Evolutionary conservation across 768 basidiomycete species (phyloP).

Genomic region (Thelephora ganbajun): DNA sequence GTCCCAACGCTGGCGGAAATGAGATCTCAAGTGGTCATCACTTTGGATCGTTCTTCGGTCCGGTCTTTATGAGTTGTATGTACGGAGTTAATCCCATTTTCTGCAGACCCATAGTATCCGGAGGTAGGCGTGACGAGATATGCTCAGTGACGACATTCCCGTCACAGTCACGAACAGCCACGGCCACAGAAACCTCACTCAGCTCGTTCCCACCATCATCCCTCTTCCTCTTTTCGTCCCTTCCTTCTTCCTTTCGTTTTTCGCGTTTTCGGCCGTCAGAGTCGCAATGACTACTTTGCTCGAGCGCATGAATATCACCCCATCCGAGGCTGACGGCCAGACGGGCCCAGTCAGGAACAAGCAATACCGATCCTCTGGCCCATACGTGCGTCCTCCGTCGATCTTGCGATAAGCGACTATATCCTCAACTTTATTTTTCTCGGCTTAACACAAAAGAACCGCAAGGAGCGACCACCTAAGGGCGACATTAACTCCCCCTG

Average conservation of each 20-base stretch:
- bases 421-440: constrained; percentile 1
- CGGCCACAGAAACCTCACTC: too few species aligned
- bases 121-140: too few species aligned
- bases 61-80: too few species aligned
- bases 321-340: constrained; percentile 13
- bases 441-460: constrained; percentile 10
- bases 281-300: constrained; percentile 10
- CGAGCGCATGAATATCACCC: constrained; percentile 38
- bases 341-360: constrained; percentile 35
- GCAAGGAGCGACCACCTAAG: constrained; percentile 42
- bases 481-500: constrained; percentile 53
- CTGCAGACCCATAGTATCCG: too few species aligned
- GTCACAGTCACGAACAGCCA: too few species aligned
- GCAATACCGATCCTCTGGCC: constrained; percentile 24
- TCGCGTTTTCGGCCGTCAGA: not conserved
- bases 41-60: too few species aligned
- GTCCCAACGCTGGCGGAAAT: too few species aligned
- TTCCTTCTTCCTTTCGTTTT: not conserved
- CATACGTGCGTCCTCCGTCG: constrained; percentile 34
- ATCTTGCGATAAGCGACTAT: constrained; percentile 2
- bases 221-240: not conserved
- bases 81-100: too few species aligned
- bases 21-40: too few species aligned
- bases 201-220: not conserved
- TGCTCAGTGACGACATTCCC: too few species aligned